Base-by-base conservation (phyloP, 169 alveolate species). In the Plasmodium berghei region DNA sequence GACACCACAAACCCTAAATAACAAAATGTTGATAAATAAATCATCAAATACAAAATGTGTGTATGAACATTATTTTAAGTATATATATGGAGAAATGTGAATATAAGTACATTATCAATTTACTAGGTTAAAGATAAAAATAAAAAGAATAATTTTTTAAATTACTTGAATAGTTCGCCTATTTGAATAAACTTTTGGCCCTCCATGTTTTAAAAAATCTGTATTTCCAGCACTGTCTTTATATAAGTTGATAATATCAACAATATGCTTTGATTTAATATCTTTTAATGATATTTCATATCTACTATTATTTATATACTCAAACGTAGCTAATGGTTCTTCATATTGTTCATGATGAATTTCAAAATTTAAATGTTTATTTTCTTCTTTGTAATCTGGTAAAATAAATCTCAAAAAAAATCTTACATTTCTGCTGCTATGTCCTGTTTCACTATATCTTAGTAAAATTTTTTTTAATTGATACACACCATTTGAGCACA, bases 1-100 rank as follows among this genome's bases (percentile, higher is more conserved):
- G 97, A 59, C 92, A 89, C 97, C 97, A 95, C 34, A 95, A 46
- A 14, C 97, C 97, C 97, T 95, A 77, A 24, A 52, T 8, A 40
- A 48, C 1, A 72, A 63, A 85, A 48, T 66, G 56, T 9, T 52
- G 22, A 14, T 42, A 48, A 40, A 16, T 61, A 14, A 58, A 40
- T 2, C 2, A 24, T 5, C 42, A 34, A 34, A 34, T 34, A 4
- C 0, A 34, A 34, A 34, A 34, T 34, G 8, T 34, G 42, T 34
- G 8, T 34, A 34, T 34, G 8, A 4, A 34, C 42, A 28, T 28
- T 34, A 34, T 34, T 34, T 34, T 1, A 34, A 34, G 42, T 22
- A 22, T 28, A 28, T 28, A 28, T 28, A 28, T 28, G 40, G 40
- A 28, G 5, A 28, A 28, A 28, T 0, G 5, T 28, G 0, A 3